Conservation (phyloP, 495 filamentous ascomycete species). For the Neurospora discreta region DNA sequence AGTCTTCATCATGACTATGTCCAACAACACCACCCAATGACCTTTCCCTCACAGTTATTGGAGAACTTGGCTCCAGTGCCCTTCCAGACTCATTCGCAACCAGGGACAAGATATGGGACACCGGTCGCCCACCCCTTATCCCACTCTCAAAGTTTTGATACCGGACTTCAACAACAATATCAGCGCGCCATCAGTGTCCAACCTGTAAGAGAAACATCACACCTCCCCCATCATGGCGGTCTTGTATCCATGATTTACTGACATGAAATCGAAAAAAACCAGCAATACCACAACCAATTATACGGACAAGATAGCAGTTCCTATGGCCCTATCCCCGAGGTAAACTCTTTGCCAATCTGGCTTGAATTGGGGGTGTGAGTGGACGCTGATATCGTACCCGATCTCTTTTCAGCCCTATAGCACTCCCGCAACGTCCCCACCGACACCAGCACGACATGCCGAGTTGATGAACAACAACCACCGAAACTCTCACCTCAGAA, state of each 20-base stretch:
- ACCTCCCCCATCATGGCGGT: neutral
- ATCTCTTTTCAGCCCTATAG: constrained; percentile 28
- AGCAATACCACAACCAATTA: constrained; percentile 27
- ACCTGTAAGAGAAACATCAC: constrained; percentile 5
- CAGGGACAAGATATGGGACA: constrained; percentile 32
- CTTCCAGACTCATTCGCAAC: constrained; percentile 27
- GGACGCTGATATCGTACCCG: constrained; percentile 6
- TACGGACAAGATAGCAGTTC: constrained; percentile 24
- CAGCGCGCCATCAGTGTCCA: constrained; percentile 9
- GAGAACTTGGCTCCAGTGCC: constrained; percentile 4
- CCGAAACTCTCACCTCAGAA: constrained; percentile 5
- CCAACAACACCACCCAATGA: constrained; percentile 37
- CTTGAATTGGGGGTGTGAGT: neutral
- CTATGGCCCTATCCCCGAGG: constrained; percentile 21
- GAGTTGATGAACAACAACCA: constrained; percentile 19
- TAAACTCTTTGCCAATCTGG: neutral
- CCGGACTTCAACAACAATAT: constrained; percentile 19
- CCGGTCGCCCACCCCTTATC: constrained; percentile 20
- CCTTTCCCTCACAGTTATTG: constrained; percentile 16
- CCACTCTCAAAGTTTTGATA: constrained; percentile 10
- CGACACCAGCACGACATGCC: constrained; percentile 28
- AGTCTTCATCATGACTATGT: constrained; percentile 36
- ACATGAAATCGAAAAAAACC: neutral
- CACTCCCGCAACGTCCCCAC: constrained; percentile 40
- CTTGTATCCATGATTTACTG: constrained; percentile 1